These are phyloP conservation scores for Cubamyces sp. DNA, from an alignment of 768 basidiomycete species.

Conservation along the genomic window DNA sequence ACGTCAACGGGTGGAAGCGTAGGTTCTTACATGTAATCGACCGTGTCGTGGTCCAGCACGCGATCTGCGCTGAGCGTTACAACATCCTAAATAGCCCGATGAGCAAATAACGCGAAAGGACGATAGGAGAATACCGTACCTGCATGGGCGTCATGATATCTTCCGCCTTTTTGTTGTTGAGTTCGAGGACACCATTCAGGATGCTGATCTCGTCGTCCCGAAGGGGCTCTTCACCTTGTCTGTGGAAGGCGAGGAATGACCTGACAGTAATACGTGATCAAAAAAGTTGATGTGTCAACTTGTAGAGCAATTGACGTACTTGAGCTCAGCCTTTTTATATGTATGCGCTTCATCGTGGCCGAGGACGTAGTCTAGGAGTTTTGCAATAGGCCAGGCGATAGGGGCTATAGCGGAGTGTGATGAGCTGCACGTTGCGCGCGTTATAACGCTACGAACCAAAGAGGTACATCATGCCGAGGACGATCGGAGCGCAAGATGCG, in stretches of 20 bases:
- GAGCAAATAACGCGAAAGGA: not conserved
- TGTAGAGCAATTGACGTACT: constrained; percentile 19
- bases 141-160: constrained; percentile 62
- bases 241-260: constrained; percentile 77
- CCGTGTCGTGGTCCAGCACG: constrained; percentile 74
- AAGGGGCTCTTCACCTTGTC: constrained; percentile 75
- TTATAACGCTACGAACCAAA: constrained; percentile 38
- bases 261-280: constrained; percentile 37
- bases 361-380: constrained; percentile 78
- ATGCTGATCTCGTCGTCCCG: constrained; percentile 84
- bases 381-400: constrained; percentile 62
- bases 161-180: constrained; percentile 70
- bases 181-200: constrained; percentile 76
- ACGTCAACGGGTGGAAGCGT: not conserved
- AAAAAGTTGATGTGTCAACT: not conserved
- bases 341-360: constrained; percentile 74
- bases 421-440: not conserved
- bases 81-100: constrained; percentile 59
- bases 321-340: constrained; percentile 75
- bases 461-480: constrained; percentile 53
- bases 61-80: constrained; percentile 79
- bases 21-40: constrained; percentile 72
- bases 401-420: constrained; percentile 40
- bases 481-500: constrained; percentile 54
- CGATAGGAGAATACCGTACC: constrained; percentile 30